phyloP scores from a whole-genome alignment of 2,329 filamentous ascomycete genomes.

The Cercospora brassicicola region DNA sequence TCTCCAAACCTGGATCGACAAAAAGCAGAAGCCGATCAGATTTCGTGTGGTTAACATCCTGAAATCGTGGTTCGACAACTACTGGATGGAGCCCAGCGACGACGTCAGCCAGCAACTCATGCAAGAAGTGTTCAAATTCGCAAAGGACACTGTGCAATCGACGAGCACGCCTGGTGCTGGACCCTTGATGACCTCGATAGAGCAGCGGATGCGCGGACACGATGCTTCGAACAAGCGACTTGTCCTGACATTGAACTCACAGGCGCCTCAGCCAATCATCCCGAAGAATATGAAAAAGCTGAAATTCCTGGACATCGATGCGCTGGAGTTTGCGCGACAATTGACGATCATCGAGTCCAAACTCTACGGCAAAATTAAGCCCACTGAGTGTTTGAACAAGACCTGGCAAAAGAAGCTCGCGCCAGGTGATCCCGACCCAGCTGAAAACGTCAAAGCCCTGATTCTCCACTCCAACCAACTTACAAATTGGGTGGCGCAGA shows the following conservation, averaged over 20 bases:
- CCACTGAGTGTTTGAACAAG: constrained; percentile 95
- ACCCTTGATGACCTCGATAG: constrained; percentile 80
- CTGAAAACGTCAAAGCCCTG: constrained; percentile 90
- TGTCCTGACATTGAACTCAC: constrained; percentile 75
- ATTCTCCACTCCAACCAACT: constrained; percentile 98
- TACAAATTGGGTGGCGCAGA: constrained; percentile 99
- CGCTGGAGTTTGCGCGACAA: constrained; percentile 94
- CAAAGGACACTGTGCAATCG: constrained; percentile 85
- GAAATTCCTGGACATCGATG: constrained; percentile 96
- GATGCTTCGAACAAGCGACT: constrained; percentile 83
- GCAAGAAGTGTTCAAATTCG: constrained; percentile 84
- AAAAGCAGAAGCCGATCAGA: constrained; percentile 92
- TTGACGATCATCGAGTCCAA: constrained; percentile 95
- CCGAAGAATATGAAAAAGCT: constrained; percentile 99
- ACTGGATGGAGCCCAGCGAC: constrained; percentile 95
- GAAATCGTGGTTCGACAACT: constrained; percentile 97
- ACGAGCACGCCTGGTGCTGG: constrained; percentile 88
- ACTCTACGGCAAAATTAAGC: constrained; percentile 92
- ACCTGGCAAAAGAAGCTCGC: constrained; percentile 96
- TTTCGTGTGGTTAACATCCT: constrained; percentile 97
- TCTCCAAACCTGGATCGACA: constrained; percentile 83
- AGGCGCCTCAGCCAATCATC: constrained; percentile 84
- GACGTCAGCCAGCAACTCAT: constrained; percentile 82
- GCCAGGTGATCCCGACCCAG: constrained; percentile 78
- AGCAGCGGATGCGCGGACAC: constrained; percentile 84